Conservation (phyloP, 495 filamentous ascomycete species). For the Penicillium paxilli region DNA sequence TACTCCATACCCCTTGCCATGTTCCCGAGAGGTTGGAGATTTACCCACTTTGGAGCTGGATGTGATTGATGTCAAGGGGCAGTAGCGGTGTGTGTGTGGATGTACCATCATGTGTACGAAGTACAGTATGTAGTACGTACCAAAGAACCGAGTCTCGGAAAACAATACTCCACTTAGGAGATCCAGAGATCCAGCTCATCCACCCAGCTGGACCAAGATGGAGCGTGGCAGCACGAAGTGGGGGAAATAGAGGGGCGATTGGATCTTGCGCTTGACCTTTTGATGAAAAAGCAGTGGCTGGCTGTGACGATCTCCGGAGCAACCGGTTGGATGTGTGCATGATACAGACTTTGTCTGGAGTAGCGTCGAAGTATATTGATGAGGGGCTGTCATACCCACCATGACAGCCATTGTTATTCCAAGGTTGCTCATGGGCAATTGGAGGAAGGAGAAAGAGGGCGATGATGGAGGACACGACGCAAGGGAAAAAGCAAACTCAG, state of each 20-base stretch:
- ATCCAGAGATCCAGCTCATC: slow-evolving; percentile 20
- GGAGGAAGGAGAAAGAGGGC: not conserved
- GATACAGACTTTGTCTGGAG: not conserved
- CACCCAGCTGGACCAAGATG: slow-evolving; percentile 5
- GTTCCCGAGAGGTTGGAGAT: not conserved
- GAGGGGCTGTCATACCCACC: slow-evolving; percentile 9
- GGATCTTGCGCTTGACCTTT: slow-evolving; percentile 4
- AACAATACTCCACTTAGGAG: slow-evolving; percentile 15
- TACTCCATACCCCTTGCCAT: not conserved
- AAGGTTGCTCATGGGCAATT: too few species aligned
- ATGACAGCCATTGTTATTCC: not conserved
- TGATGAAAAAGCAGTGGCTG: slow-evolving; percentile 18
- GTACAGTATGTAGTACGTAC: not conserved
- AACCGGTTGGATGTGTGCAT: not conserved
- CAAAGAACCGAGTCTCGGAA: slow-evolving; percentile 12
- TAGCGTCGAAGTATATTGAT: not conserved
- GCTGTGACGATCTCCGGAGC: slow-evolving; percentile 13
- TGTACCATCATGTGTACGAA: too few species aligned
- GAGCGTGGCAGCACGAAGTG: slow-evolving; percentile 11
- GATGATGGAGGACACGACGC: not conserved
- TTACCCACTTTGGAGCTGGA: not conserved
- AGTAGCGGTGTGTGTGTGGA: slow-evolving; percentile 21
- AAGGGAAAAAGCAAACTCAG: slow-evolving; percentile 1
- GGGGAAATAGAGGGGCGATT: not conserved
- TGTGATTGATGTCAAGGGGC: slow-evolving; percentile 6